Evolutionary conservation across 495 filamentous ascomycete genomes (phyloP).

Genomic region (Pyrenula massariospora): DNA sequence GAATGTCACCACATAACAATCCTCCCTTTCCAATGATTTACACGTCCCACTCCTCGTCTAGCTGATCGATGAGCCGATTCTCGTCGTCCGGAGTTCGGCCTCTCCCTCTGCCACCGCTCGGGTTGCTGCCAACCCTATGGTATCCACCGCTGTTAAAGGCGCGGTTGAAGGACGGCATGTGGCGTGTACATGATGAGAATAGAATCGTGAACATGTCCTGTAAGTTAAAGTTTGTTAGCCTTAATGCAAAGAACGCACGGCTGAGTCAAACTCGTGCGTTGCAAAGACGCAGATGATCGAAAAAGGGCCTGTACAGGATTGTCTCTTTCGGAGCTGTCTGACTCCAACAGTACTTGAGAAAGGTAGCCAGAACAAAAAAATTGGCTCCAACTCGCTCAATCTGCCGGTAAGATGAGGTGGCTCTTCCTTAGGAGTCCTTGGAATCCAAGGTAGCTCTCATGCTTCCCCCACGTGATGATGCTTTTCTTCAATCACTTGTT

Average conservation of each 20-base stretch:
- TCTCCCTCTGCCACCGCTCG: conserved; percentile 26
- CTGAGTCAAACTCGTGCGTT: neutral
- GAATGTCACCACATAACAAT: too few species aligned
- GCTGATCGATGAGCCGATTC: conserved; percentile 87
- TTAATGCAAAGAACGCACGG: neutral
- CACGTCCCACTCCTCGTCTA: conserved; percentile 77
- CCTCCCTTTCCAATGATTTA: conserved; percentile 7
- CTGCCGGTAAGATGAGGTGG: too few species aligned
- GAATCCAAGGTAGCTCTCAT: too few species aligned
- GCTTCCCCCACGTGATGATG: neutral
- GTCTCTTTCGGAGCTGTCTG: neutral
- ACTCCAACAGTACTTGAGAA: neutral
- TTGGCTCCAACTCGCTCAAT: neutral
- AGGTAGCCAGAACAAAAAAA: neutral
- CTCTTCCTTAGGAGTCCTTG: too few species aligned
- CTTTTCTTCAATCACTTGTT: too few species aligned
- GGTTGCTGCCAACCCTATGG: conserved; percentile 35
- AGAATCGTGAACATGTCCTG: conserved; percentile 77
- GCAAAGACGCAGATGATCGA: neutral
- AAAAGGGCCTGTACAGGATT: neutral
- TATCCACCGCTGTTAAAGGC: conserved; percentile 47
- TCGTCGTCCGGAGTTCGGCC: conserved; percentile 61
- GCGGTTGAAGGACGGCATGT: conserved; percentile 35
- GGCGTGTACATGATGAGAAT: conserved; percentile 61
- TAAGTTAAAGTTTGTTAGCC: neutral